Evolutionary conservation across 495 filamentous ascomycete species (phyloP), one percentile per base, ranked within the genome.

Genomic region (Aspergillus affinis): DNA sequence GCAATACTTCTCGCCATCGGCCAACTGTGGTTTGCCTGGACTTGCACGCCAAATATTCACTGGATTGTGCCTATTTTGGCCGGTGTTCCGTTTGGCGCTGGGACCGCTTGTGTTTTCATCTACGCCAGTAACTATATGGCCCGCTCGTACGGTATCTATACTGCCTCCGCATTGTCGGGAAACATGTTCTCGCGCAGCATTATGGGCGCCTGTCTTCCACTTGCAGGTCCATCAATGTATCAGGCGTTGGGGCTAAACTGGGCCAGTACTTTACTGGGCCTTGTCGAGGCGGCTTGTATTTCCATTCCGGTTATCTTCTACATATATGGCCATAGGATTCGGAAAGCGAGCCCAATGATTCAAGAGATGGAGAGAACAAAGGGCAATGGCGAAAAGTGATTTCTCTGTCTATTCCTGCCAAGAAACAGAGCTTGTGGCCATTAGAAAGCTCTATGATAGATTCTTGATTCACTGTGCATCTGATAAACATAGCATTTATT

Each of bases 11-110:
- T 85, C 0, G 84, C 90, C 0, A 71, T 88, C 26, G 90, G 89
- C 46, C 84, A 91, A 65, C 74, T 94, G 4, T 81, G 81, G 70
- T 95, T 96, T 67, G 82, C 84, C 9, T 92, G 89, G 90, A 96
- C 91, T 0, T 88, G 84, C 32, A 77, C 82, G 0, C 87, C 88
- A 0, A 75, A 75, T 0, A 86, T 93, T 29, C 91, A 90, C 67
- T 91, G 89, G 85, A 81, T 87, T n/a, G 75, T 84, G 48, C 87
- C 90, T 7, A 90, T 94, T 63, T 65, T 89, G 1, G 86, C 88
- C 2, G 90, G 90, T 6, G 75, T 93, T 8, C 86, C 87, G 0
- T 95, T 93, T 66, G 88, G 89, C 2, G 73, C 81, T 6, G 90
- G 91, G 0, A 92, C 91, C 60, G 81, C 82, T 2, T 75, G 81